Percentiles rank a stretch among this genome's conserved stretches.
Conservation (phyloP, 441 rosid genomes). For the Adansonia madagascariensis region DNA sequence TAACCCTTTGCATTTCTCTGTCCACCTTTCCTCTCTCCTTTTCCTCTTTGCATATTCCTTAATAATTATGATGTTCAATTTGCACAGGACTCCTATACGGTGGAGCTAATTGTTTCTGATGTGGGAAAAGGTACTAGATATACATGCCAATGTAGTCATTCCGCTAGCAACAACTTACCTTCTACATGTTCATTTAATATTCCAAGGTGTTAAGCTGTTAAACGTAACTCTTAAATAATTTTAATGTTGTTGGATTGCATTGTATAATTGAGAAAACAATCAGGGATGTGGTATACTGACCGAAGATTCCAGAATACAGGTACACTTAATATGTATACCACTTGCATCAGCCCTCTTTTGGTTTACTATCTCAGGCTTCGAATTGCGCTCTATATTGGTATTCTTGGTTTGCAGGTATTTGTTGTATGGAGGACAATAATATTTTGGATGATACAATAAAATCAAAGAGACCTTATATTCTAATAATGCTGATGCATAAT, state of each 20-base stretch:
- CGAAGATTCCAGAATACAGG: neutral
- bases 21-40: neutral
- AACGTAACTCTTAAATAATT: neutral
- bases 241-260: neutral
- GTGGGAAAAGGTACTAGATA: slow-evolving; percentile 67
- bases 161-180: slow-evolving; percentile 13
- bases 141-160: slow-evolving; percentile 21
- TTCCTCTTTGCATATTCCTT: neutral
- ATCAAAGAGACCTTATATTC: neutral
- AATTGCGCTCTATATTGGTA: neutral
- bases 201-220: neutral
- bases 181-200: neutral
- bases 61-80: slow-evolving; percentile 25
- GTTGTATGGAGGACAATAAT: neutral
- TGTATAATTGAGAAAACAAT: neutral
- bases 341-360: slow-evolving; percentile 1
- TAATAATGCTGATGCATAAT: neutral
- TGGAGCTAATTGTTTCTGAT: slow-evolving; percentile 77
- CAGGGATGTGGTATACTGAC: slow-evolving; percentile 6
- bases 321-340: neutral
- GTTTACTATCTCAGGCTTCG: slow-evolving; percentile 20
- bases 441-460: neutral
- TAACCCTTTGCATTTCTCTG: neutral
- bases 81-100: slow-evolving; percentile 62
- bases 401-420: neutral